phyloP scores from a whole-genome alignment of 495 filamentous ascomycete species.

The Penicillium fimorum region DNA sequence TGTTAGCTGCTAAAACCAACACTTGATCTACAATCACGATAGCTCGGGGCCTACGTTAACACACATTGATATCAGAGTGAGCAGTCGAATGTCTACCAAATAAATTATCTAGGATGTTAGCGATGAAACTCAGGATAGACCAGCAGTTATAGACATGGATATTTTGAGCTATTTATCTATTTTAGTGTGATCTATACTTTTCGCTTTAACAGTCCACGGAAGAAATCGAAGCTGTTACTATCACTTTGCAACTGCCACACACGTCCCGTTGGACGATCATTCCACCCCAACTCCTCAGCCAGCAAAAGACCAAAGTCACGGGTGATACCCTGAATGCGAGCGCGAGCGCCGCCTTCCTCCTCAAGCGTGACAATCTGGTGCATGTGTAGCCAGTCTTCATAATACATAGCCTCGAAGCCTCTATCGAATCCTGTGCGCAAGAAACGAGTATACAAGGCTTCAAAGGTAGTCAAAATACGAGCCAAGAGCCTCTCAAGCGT shows the following conservation, averaged over 20 bases:
- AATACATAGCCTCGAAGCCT: slow-evolving; percentile 75
- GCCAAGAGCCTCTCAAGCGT: slow-evolving; percentile 81
- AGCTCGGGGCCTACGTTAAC: background rate
- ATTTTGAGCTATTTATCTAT: background rate
- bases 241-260: slow-evolving; percentile 88
- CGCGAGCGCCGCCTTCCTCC: slow-evolving; percentile 71
- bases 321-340: slow-evolving; percentile 86
- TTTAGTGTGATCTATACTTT: slow-evolving; percentile 49
- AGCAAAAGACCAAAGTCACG: slow-evolving; percentile 81
- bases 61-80: background rate
- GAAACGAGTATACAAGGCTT: slow-evolving; percentile 75
- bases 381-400: slow-evolving; percentile 84
- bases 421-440: slow-evolving; percentile 66
- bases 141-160: background rate
- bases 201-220: slow-evolving; percentile 79
- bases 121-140: background rate
- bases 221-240: slow-evolving; percentile 98
- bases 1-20: no score
- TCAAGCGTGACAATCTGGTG: slow-evolving; percentile 89
- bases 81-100: background rate
- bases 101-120: background rate
- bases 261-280: slow-evolving; percentile 71
- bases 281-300: slow-evolving; percentile 75
- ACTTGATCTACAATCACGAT: no score
- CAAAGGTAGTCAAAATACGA: slow-evolving; percentile 75